These are phyloP conservation scores for Coniferiporia weirii DNA, from an alignment of 1,284 basidiomycete genomes.

Conservation along the genomic window DNA sequence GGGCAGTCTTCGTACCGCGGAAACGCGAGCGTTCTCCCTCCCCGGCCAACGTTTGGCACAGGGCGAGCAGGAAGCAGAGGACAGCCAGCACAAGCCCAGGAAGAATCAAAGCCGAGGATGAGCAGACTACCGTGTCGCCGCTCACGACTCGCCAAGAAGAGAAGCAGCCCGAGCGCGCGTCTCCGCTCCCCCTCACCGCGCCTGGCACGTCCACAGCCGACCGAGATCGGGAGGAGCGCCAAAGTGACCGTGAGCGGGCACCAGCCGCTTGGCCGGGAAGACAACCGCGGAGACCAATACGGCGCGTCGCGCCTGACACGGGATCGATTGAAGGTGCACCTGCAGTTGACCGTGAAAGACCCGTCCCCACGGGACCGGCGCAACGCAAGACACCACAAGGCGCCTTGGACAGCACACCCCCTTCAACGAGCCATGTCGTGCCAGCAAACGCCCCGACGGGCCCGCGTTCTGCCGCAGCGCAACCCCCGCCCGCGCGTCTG, in stretches of 20 bases:
- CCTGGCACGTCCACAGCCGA: not conserved
- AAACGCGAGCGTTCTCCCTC: conserved; percentile 9
- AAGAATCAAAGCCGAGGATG: not conserved
- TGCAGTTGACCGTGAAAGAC: not conserved
- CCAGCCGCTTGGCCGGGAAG: no score
- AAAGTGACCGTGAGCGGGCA: not conserved
- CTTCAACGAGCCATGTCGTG: not conserved
- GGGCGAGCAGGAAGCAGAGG: not conserved
- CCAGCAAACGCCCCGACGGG: conserved; percentile 6
- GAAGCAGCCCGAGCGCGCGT: conserved; percentile 1
- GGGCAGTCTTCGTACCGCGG: not conserved
- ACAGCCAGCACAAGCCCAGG: conserved; percentile 2
- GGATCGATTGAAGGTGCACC: no score
- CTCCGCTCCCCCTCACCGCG: not conserved
- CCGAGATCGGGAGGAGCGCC: not conserved
- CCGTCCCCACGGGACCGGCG: not conserved
- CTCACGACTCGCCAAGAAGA: not conserved
- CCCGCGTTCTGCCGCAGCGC: conserved; percentile 2
- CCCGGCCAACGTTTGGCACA: not conserved
- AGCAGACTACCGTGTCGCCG: not conserved
- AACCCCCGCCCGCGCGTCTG: not conserved
- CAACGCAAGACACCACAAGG: not conserved
- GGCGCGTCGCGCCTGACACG: not conserved
- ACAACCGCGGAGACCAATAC: no score
- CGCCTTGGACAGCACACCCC: not conserved